Conservation (phyloP, 2,329 filamentous ascomycete species). For the Talaromyces sp. region DNA sequence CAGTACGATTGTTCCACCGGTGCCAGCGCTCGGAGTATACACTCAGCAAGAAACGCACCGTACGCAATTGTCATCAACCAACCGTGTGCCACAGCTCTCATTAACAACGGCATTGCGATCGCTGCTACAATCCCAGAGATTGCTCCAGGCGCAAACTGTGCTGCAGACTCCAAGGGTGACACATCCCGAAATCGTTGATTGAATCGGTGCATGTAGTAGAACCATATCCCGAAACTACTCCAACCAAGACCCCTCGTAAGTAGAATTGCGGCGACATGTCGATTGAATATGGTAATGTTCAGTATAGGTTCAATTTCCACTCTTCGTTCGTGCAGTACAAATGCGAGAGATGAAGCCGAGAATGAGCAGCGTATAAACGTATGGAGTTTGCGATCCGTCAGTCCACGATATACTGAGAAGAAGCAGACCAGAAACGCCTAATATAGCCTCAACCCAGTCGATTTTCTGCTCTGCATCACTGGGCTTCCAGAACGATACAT, state of each 20-base stretch:
- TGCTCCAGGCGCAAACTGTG: conserved; percentile 27
- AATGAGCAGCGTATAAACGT: conserved; percentile 42
- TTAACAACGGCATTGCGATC: conserved; percentile 24
- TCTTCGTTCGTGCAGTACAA: conserved; percentile 6
- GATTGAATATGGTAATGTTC: not conserved
- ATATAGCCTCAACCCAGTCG: conserved; percentile 1
- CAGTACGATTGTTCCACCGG: conserved; percentile 39
- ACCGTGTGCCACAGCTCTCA: conserved; percentile 19
- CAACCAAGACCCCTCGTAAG: conserved; percentile 40
- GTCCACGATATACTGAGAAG: conserved; percentile 52
- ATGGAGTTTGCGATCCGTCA: conserved; percentile 43
- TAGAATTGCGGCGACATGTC: conserved; percentile 31
- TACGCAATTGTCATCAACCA: conserved; percentile 29
- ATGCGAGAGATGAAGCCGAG: conserved; percentile 35
- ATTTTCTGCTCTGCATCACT: not conserved
- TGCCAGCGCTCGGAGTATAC: conserved; percentile 33
- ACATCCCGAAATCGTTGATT: conserved; percentile 22
- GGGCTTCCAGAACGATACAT: not conserved
- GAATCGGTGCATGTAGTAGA: conserved; percentile 38
- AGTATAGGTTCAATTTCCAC: conserved; percentile 7
- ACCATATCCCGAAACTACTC: conserved; percentile 39
- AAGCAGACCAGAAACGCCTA: conserved; percentile 46
- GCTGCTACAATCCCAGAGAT: conserved; percentile 29
- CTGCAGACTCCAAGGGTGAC: conserved; percentile 26
- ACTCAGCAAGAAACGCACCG: conserved; percentile 27